These are phyloP conservation scores for Blastomyces gilchristii DNA, from an alignment of 2,329 filamentous ascomycete species.

Conservation along the genomic window DNA sequence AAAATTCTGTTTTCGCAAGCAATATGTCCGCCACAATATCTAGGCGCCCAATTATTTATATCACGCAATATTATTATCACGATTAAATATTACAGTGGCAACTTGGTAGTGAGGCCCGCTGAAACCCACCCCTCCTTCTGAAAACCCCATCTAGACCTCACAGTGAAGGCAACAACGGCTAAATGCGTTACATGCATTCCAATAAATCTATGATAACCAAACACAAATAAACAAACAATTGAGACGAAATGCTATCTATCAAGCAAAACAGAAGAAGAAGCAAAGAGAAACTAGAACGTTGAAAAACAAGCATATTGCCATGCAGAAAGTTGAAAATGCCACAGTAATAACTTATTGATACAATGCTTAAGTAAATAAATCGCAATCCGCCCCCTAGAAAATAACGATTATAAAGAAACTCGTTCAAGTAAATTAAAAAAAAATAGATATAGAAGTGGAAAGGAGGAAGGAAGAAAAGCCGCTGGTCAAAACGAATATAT, in stretches of 20 bases:
- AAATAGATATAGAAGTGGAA: not conserved
- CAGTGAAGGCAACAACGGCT: not conserved
- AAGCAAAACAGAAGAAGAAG: not conserved
- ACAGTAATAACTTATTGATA: not conserved
- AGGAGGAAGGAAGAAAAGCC: not conserved
- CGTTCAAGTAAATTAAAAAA: not conserved
- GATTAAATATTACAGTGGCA: not conserved
- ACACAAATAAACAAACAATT: not conserved
- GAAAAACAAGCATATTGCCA: not conserved
- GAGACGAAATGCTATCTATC: not conserved
- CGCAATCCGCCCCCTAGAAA: not conserved
- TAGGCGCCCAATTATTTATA: not conserved
- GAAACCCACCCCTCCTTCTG: not conserved
- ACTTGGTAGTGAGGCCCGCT: not conserved
- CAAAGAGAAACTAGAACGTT: not conserved
- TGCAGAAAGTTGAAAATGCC: not conserved
- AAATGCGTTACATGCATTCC: slow-evolving; percentile 2
- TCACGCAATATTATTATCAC: not conserved
- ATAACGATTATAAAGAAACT: slow-evolving; percentile 2
- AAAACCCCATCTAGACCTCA: not conserved
- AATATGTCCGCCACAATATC: not conserved
- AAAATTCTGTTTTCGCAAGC: too few species aligned
- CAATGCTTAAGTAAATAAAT: not conserved
- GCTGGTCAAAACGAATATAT: not conserved
- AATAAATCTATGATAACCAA: slow-evolving; percentile 7